Base-by-base conservation (phyloP, 164 flowering plant genomes). In the Vitis rotundifolia region DNA sequence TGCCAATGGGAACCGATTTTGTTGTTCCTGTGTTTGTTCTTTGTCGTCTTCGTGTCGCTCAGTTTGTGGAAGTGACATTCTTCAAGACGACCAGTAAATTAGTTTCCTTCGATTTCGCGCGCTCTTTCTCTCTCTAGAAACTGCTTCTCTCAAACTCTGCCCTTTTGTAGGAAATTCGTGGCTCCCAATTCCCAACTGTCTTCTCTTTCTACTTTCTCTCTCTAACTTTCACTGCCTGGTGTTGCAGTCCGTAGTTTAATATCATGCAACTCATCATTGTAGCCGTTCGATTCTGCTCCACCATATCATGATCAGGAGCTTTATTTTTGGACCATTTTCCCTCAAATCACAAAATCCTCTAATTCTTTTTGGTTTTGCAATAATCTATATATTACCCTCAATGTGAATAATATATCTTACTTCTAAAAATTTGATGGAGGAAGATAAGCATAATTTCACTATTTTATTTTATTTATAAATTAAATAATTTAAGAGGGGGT, bases 101-200 rank as follows among this genome's bases (percentile, higher is more conserved):
- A 78, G 82, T 29, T 51, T 49, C 84, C 84, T 60, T 66, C 51
- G 68, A 26, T 75, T 75, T 78, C 79, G 84, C 79, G 76, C 72
- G 75, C 60, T 66, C 73, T 53, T 22, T 66, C 51, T 59, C 49
- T 50, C 58, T 50, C 49, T 48, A 53, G 18, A 29, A 19, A 9
- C 14, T 12, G 55, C 26, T 15, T 64, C 54, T 63, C 15, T 64
- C 8, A 9, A 12, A 11, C 16, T 26, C 56, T 55, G 67, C 67
- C 67, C 49, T 47, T 64, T 64, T 50, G 51, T 18, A 53, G 67
- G 54, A 49, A 70, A 74, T 68, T 77, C 15, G 79, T 80, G 81
- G 81, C 66, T 64, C 37, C 78, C 22, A 71, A 68, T 37, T 37
- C 44, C 71, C 64, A 55, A 74, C 44, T 37, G 74, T 69, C 67